Conservation (phyloP, 2,329 filamentous ascomycete species). For the Calonectria hongkongensis region DNA sequence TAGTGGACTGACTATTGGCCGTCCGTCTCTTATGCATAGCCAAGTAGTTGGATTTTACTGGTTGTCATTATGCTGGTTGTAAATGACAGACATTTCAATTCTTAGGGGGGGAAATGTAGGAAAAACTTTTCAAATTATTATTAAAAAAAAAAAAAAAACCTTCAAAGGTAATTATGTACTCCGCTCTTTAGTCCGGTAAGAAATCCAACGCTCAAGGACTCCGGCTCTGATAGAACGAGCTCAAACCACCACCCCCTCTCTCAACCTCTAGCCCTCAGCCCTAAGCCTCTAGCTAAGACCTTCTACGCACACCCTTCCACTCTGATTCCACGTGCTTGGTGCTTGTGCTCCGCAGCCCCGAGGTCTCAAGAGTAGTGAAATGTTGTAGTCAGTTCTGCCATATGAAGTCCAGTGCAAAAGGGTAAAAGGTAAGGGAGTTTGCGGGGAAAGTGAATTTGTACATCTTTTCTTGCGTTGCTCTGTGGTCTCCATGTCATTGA, state of each 20-base stretch:
- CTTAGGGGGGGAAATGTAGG: not conserved
- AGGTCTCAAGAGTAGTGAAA: conserved; percentile 26
- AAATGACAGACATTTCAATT: not conserved
- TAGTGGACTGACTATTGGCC: conserved; percentile 12
- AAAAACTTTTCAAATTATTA: too few species aligned
- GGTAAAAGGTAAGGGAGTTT: conserved; percentile 6
- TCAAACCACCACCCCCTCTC: conserved; percentile 35
- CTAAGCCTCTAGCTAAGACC: conserved; percentile 19
- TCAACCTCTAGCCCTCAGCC: conserved; percentile 17
- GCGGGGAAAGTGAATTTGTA: conserved; percentile 29
- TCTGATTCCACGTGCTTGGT: conserved; percentile 52
- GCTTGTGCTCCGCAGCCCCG: conserved; percentile 56
- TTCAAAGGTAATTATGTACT: conserved; percentile 68
- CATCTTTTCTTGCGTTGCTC: conserved; percentile 75
- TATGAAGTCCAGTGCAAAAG: conserved; percentile 21
- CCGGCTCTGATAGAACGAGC: conserved; percentile 79
- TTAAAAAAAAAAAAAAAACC: not conserved
- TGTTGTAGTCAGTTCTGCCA: conserved; percentile 25
- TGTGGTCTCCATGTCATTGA: conserved; percentile 76
- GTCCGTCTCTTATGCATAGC: conserved; percentile 4
- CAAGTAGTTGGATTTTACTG: not conserved
- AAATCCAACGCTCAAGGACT: conserved; percentile 74
- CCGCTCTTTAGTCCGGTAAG: conserved; percentile 77
- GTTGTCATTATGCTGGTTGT: not conserved
- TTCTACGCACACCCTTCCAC: conserved; percentile 28